Base-by-base conservation (phyloP, 495 filamentous ascomycete species). In the Penicillium cosmopolitanum region DNA sequence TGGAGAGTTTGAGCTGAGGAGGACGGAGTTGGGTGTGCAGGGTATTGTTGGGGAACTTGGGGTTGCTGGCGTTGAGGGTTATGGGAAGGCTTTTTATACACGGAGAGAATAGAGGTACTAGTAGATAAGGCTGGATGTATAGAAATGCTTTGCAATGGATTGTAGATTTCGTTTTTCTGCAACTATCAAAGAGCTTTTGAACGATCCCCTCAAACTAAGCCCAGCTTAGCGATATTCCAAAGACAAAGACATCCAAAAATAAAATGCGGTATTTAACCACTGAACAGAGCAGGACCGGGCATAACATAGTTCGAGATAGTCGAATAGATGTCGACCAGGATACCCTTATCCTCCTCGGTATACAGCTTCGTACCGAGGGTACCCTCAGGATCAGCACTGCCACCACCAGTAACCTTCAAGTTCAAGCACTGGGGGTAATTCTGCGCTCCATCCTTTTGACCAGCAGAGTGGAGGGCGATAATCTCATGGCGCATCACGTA, bases 401-500 rank as follows among this genome's bases (percentile, higher is more conserved):
- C 90, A 31, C 75, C 68, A 52, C 90, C 88, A 4, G 84, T 86
- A 57, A 95, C 77, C 64, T 86, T 80, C 51, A 93, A 71, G 80
- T 92, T 92, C 71, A 92, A 72, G 77, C 90, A 94, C 63, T 89
- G 82, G 16, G 89, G 89, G 68, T 93, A 94, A 71, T 84, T 84
- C 80, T 94, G 90, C 3, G 90, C 88, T 38, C 89, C 88, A 65
- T 87, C 77, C n/a, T 63, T 60, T n/a, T 75, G 63, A n/a, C 70
- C 78, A 10, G 85, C 88, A n/a, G 81, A 80, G 79, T 93, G 89
- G 12, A 93, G 84, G 13, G 86, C 89, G 51, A 93, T 89, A 65
- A 93, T 87, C 73, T 94, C 90, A 68, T 92, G 88, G 23, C 90
- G 88, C 43, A 94, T 77, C 58, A 94, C 85, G 65, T 92, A 94